phyloP scores from a whole-genome alignment of 208 protist genomes.

The Trypanosoma vivax region DNA sequence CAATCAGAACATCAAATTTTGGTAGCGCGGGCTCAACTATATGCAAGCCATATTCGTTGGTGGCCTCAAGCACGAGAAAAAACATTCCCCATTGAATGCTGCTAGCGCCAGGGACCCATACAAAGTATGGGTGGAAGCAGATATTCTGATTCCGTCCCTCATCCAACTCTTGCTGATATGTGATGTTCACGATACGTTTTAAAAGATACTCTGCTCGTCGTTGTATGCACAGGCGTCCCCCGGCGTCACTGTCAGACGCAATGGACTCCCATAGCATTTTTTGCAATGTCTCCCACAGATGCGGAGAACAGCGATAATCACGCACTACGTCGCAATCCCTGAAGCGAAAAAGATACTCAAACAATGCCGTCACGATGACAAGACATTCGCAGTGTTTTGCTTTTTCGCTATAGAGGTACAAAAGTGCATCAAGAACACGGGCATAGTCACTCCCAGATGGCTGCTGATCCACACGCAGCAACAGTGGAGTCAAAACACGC shows the following conservation, averaged over 20 bases:
- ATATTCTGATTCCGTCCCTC: slow-evolving; percentile 14
- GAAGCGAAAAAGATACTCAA: slow-evolving; percentile 75
- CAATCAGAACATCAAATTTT: slow-evolving; percentile 59
- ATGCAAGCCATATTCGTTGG: slow-evolving; percentile 82
- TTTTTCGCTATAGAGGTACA: slow-evolving; percentile 8
- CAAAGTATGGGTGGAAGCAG: slow-evolving; percentile 38
- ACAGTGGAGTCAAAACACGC: slow-evolving; percentile 65
- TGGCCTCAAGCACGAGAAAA: slow-evolving; percentile 73
- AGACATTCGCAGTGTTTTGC: slow-evolving; percentile 48
- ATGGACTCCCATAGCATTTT: slow-evolving; percentile 40
- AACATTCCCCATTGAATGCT: slow-evolving; percentile 52
- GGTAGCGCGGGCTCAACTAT: slow-evolving; percentile 67
- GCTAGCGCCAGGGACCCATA: slow-evolving; percentile 28
- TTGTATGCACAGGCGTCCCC: slow-evolving; percentile 63
- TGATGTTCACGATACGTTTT: slow-evolving; percentile 76
- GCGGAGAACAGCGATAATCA: slow-evolving; percentile 60
- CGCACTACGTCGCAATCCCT: slow-evolving; percentile 10
- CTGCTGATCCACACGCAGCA: slow-evolving; percentile 19
- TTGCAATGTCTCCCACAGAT: slow-evolving; percentile 59
- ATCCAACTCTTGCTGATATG: slow-evolving; percentile 23
- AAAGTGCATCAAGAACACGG: slow-evolving; percentile 15
- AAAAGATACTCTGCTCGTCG: slow-evolving; percentile 71
- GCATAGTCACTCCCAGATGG: slow-evolving; percentile 9
- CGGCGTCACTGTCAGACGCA: slow-evolving; percentile 30
- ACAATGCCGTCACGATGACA: slow-evolving; percentile 69